Evolutionary conservation across 2,329 filamentous ascomycete genomes (phyloP).

Genomic region (Botryotinia calthae): DNA sequence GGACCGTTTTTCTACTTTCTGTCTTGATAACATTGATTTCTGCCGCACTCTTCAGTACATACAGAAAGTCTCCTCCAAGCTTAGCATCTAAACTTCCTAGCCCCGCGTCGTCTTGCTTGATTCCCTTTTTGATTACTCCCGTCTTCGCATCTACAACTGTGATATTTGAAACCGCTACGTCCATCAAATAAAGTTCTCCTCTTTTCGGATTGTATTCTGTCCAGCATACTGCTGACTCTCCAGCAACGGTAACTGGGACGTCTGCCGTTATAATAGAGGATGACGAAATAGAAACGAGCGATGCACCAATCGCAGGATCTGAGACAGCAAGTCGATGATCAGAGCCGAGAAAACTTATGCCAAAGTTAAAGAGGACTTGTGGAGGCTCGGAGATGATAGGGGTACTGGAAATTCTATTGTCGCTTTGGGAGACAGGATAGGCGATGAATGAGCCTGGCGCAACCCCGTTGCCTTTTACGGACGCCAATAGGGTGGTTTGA

Average conservation of each 20-base stretch:
- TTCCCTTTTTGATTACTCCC: slow-evolving; percentile 18
- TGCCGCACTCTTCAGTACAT: slow-evolving; percentile 20
- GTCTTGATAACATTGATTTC: slow-evolving; percentile 21
- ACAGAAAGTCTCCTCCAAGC: slow-evolving; percentile 23
- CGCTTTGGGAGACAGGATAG: slow-evolving; percentile 19
- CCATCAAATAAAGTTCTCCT: slow-evolving; percentile 22
- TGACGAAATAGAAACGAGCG: slow-evolving; percentile 22
- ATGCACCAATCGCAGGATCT: slow-evolving; percentile 24
- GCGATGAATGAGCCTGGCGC: slow-evolving; percentile 24
- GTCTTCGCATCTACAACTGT: slow-evolving; percentile 23
- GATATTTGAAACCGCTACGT: slow-evolving; percentile 19
- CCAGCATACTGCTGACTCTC: slow-evolving; percentile 26
- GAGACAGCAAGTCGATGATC: slow-evolving; percentile 22
- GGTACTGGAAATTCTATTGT: slow-evolving; percentile 16
- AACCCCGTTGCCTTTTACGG: slow-evolving; percentile 57
- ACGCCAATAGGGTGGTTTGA: slow-evolving; percentile 49
- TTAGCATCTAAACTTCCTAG: slow-evolving; percentile 23
- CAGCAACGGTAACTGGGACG: slow-evolving; percentile 17
- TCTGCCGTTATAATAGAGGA: slow-evolving; percentile 9
- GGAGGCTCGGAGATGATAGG: slow-evolving; percentile 21
- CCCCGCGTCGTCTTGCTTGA: slow-evolving; percentile 1
- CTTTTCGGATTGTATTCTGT: slow-evolving; percentile 22
- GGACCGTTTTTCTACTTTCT: slow-evolving; percentile 5
- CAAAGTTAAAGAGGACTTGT: slow-evolving; percentile 23
- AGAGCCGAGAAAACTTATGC: slow-evolving; percentile 23